Percentiles rank a stretch among this genome's conserved stretches.
These are phyloP conservation scores for Ziziphus jujuba DNA, from an alignment of 306 rosid species.

Conservation along the genomic window DNA sequence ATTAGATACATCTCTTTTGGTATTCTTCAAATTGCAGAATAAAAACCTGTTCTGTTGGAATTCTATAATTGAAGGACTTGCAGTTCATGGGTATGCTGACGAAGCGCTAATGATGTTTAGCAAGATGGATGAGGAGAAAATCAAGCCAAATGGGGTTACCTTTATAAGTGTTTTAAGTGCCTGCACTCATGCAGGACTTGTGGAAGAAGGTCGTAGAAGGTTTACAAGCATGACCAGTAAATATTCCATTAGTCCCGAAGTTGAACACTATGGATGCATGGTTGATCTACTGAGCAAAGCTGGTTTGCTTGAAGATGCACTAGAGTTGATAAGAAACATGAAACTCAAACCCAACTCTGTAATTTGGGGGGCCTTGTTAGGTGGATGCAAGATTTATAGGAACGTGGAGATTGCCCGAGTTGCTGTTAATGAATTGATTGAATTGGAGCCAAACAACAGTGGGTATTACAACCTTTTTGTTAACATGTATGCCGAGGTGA, in stretches of 20 bases:
- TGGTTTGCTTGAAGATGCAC: constrained; percentile 70
- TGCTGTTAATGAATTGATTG: constrained; percentile 46
- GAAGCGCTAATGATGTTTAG: constrained; percentile 60
- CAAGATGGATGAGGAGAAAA: constrained; percentile 51
- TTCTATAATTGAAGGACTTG: constrained; percentile 70
- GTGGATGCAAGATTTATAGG: constrained; percentile 68
- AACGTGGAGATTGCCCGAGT: constrained; percentile 57
- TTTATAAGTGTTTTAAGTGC: constrained; percentile 69
- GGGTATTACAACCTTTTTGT: constrained; percentile 65
- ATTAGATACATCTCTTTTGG: constrained; percentile 66
- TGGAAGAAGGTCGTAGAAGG: constrained; percentile 57
- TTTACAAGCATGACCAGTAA: constrained; percentile 59
- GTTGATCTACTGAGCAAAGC: constrained; percentile 78
- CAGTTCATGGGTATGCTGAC: constrained; percentile 55
- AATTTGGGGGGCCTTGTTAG: constrained; percentile 82
- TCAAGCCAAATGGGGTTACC: constrained; percentile 67
- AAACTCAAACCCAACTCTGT: constrained; percentile 50
- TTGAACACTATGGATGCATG: constrained; percentile 86
- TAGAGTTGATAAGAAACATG: constrained; percentile 62
- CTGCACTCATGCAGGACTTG: constrained; percentile 73
- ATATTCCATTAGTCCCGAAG: constrained; percentile 46
- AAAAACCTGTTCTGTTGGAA: constrained; percentile 87
- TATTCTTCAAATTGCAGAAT: constrained; percentile 57
- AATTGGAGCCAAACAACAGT: constrained; percentile 65
- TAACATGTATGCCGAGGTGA: constrained; percentile 64